Evolutionary conservation across 768 basidiomycete species (phyloP).

Genomic region (Collybia sp.): DNA sequence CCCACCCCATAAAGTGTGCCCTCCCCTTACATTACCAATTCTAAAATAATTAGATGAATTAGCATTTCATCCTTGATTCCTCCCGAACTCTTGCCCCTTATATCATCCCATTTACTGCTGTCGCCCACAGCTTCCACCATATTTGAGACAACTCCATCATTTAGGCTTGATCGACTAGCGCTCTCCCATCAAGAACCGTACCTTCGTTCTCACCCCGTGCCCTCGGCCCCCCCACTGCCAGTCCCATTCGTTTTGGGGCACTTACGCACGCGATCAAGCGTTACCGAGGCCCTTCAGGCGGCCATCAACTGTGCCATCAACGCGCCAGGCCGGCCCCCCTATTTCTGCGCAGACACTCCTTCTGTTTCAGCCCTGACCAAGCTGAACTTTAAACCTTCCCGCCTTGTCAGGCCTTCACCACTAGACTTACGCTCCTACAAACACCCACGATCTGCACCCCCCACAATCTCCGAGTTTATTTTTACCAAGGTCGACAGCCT

Average conservation of each 20-base stretch:
- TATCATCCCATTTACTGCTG: conserved; percentile 41
- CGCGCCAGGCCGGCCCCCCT: background rate
- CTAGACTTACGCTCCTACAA: too few relatives aligned
- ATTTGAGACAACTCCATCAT: conserved; percentile 38
- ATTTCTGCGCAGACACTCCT: background rate
- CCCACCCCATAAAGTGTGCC: conserved; percentile 81
- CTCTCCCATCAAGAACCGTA: conserved; percentile 13
- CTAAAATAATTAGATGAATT: background rate
- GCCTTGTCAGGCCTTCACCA: too few relatives aligned
- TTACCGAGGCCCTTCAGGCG: conserved; percentile 29
- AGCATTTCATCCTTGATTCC: conserved; percentile 68
- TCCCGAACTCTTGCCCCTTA: conserved; percentile 45
- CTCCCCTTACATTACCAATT: conserved; percentile 9
- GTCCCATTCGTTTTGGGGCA: conserved; percentile 10
- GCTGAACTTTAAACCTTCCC: too few relatives aligned
- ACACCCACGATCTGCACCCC: too few relatives aligned
- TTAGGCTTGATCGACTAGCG: conserved; percentile 39
- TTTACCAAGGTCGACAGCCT: too few relatives aligned
- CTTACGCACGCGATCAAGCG: conserved; percentile 17
- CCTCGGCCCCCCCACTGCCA: conserved; percentile 5
- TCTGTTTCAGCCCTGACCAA: background rate
- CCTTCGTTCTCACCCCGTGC: conserved; percentile 3
- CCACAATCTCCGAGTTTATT: too few relatives aligned
- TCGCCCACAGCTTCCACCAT: conserved; percentile 32
- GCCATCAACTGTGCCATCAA: conserved; percentile 25